phyloP scores from a whole-genome alignment of 768 basidiomycete species.

The Pisolithus sp. region DNA sequence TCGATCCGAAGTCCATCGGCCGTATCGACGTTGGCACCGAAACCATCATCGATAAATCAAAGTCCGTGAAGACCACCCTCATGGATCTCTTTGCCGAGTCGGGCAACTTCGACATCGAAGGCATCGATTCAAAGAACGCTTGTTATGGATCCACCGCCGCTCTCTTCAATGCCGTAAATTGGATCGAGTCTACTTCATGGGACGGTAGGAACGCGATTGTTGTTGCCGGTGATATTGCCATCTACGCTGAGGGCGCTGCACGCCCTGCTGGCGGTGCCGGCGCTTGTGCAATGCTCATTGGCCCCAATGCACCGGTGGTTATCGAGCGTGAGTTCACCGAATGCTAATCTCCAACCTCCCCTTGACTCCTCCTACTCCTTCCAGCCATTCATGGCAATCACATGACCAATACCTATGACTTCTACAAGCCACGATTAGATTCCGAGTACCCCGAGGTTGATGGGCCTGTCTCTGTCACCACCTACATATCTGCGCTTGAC shows the following conservation, averaged over 20 bases:
- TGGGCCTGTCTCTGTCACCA: constrained; percentile 92
- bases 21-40: constrained; percentile 98
- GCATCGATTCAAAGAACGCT: constrained; percentile 98
- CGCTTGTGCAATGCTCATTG: constrained; percentile 90
- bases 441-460: constrained; percentile 97
- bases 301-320: constrained; percentile 90
- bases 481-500: constrained; percentile 92
- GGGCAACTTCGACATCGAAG: constrained; percentile 96
- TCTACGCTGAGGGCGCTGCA: constrained; percentile 93
- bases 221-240: constrained; percentile 93
- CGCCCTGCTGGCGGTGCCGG: constrained; percentile 97
- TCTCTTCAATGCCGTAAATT: constrained; percentile 97
- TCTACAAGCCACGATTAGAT: constrained; percentile 95
- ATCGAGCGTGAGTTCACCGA: constrained; percentile 79
- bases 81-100: constrained; percentile 95
- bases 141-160: constrained; percentile 99
- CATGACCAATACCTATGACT: constrained; percentile 98
- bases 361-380: constrained; percentile 11
- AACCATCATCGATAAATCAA: constrained; percentile 99
- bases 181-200: constrained; percentile 95
- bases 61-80: constrained; percentile 94
- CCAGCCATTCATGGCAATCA: constrained; percentile 92
- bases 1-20: constrained; percentile 94
- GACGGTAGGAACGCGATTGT: constrained; percentile 97
- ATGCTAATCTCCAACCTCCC: constrained; percentile 2